These are phyloP conservation scores for Candida silvatica DNA, from an alignment of 805 yeast genomes.

Conservation along the genomic window DNA sequence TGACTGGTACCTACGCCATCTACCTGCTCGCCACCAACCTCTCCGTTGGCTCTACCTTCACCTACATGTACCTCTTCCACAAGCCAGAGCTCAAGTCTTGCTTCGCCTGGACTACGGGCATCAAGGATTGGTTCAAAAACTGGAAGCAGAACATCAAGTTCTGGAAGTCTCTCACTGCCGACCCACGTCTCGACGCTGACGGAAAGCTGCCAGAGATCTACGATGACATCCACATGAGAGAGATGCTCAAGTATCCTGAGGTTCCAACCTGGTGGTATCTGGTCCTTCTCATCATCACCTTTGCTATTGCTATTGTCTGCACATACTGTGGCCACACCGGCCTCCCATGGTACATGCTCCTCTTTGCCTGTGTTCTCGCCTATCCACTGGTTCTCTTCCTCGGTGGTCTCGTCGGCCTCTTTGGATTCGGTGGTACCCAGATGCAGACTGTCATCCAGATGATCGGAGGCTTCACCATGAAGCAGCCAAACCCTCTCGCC, in stretches of 20 bases:
- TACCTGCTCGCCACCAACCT: constrained; percentile 25
- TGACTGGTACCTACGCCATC: constrained; percentile 24
- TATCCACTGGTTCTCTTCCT: constrained; percentile 50
- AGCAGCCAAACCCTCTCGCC: constrained; percentile 41
- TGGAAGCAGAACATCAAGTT: constrained; percentile 37
- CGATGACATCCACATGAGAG: constrained; percentile 28
- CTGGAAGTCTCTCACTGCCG: constrained; percentile 27
- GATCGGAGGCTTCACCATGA: constrained; percentile 33
- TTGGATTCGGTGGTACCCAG: constrained; percentile 31
- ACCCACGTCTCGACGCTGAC: constrained; percentile 14
- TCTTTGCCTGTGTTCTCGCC: constrained; percentile 43
- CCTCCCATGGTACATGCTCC: constrained; percentile 35
- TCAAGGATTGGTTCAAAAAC: constrained; percentile 21
- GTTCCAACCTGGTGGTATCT: constrained; percentile 71
- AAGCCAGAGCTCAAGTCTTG: constrained; percentile 17
- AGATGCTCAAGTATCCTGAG: constrained; percentile 51
- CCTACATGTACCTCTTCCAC: constrained; percentile 24
- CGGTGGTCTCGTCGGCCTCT: constrained; percentile 51
- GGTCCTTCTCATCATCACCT: constrained; percentile 27
- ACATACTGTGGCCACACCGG: constrained; percentile 45
- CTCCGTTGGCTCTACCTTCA: constrained; percentile 25
- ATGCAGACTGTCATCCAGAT: constrained; percentile 19
- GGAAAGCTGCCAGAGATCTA: constrained; percentile 12
- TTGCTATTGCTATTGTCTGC: constrained; percentile 17
- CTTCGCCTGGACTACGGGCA: constrained; percentile 15